A percentile compares a stretch with the other conserved stretches of the same genome.
These are phyloP conservation scores for Neopestalotiopsis sp. DNA, from an alignment of 2,329 filamentous ascomycete species.

Conservation along the genomic window DNA sequence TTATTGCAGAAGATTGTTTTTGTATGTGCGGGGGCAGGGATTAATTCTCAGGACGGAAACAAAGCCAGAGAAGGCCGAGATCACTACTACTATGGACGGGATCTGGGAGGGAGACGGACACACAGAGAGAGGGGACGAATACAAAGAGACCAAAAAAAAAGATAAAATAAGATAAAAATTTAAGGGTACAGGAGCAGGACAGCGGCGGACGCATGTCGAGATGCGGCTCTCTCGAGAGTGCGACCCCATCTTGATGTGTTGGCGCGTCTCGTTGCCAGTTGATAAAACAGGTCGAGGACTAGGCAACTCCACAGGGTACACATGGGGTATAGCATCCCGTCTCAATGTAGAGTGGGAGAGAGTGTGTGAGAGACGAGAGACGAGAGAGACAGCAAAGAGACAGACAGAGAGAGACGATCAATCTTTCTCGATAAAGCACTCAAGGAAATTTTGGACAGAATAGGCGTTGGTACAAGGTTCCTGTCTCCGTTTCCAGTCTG, in stretches of 20 bases:
- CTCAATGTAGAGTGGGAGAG: slow-evolving; percentile 29
- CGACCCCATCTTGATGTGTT: slow-evolving; percentile 84
- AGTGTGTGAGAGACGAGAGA: background rate
- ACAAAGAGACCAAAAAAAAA: background rate
- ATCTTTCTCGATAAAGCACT: too few species aligned
- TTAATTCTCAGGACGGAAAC: slow-evolving; percentile 45
- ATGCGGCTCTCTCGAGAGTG: slow-evolving; percentile 70
- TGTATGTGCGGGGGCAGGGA: slow-evolving; percentile 56
- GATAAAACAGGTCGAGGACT: slow-evolving; percentile 67
- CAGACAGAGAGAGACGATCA: background rate
- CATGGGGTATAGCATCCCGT: slow-evolving; percentile 53
- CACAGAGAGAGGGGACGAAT: slow-evolving; percentile 14
- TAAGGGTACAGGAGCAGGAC: slow-evolving; percentile 36
- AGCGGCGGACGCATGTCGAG: slow-evolving; percentile 60
- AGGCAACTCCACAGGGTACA: slow-evolving; percentile 66
- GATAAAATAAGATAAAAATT: slow-evolving; percentile 4
- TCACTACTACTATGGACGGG: slow-evolving; percentile 18
- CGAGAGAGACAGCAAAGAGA: background rate
- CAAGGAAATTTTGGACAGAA: slow-evolving; percentile 30
- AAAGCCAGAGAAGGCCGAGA: slow-evolving; percentile 39
- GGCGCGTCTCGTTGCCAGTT: slow-evolving; percentile 86
- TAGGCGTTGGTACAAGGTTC: slow-evolving; percentile 32
- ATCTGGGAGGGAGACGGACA: background rate
- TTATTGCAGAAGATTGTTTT: slow-evolving; percentile 61
- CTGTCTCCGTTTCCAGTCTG: slow-evolving; percentile 30